Evolutionary conservation across 768 basidiomycete genomes (phyloP), one percentile per base, ranked within the genome.

Genomic region (Pholiota conissans): DNA sequence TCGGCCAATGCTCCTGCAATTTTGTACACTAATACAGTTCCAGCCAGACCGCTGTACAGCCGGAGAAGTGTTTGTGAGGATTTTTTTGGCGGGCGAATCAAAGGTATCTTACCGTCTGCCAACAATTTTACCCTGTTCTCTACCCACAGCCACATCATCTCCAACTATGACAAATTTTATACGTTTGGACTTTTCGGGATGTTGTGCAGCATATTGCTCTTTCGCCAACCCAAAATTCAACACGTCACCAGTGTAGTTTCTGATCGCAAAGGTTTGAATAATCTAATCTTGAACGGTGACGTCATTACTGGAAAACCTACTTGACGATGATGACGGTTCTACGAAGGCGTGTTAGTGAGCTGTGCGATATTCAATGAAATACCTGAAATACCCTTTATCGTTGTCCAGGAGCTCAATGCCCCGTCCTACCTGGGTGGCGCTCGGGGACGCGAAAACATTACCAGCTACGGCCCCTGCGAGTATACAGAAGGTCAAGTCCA

Each of bases 191-290:
- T 86, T 85, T 22, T 84, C 80, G 0, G 91, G 86, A 55, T 89
- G 80, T 48, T 77, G 71, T 4, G 91, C 85, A 3, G 90, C 86
- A 59, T 89, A 87, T 63, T 91, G 89, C 65, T 96, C 93, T 63
- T 85, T 89, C 3, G 93, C 93, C 9, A 96, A 81, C 22, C 94
- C 94, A 65, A 96, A 96, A 67, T 95, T 93, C 47, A 96, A 84
- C 34, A 94, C 82, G 63, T 96, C 94, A 16, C 94, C 94, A 0
- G 92, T 94, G 67, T 93, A 93, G 65, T 93, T 93, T 69, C 89
- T 92, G 57, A 46, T 16, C 10, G 34, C 49, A 14, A 30, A 34
- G n/a, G 42, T 48, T 45, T 26, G n/a, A 48, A 47, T 46, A 49
- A n/a, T n/a, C n/a, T n/a, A n/a, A n/a, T n/a, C n/a, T n/a, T 42